Percentiles rank a stretch among this genome's conserved stretches.
These are phyloP conservation scores for Trypanosoma scelopori DNA, from an alignment of 208 protist species.

Conservation along the genomic window DNA sequence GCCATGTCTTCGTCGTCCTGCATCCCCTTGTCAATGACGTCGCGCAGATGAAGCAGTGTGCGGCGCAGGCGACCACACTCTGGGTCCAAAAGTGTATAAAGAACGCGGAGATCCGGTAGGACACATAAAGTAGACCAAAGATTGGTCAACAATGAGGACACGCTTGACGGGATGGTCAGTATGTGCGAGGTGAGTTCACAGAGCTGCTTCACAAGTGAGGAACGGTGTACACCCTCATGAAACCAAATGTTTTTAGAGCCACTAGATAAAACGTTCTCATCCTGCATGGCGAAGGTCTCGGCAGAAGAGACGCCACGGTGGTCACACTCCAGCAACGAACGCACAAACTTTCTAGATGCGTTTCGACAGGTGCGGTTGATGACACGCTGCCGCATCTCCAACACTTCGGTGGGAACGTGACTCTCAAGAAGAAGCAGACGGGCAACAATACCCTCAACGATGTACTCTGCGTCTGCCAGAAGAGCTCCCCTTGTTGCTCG, in stretches of 20 bases:
- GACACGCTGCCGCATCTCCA: slow-evolving; percentile 24
- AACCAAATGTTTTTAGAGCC: slow-evolving; percentile 46
- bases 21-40: slow-evolving; percentile 31
- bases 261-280: background rate
- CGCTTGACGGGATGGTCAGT: slow-evolving; percentile 37
- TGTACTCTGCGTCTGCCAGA: slow-evolving; percentile 10
- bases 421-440: slow-evolving; percentile 58
- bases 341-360: background rate
- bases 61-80: slow-evolving; percentile 42
- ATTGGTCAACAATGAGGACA: slow-evolving; percentile 47
- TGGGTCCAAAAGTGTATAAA: slow-evolving; percentile 71
- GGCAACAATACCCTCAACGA: slow-evolving; percentile 54
- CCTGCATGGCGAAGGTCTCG: background rate
- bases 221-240: slow-evolving; percentile 39
- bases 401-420: slow-evolving; percentile 33
- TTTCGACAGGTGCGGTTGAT: slow-evolving; percentile 12
- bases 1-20: slow-evolving; percentile 32
- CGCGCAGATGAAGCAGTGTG: slow-evolving; percentile 39
- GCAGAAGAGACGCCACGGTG: background rate
- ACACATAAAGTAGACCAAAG: slow-evolving; percentile 50
- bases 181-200: slow-evolving; percentile 47
- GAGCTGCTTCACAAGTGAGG: slow-evolving; percentile 36
- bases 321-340: background rate
- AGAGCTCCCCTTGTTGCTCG: slow-evolving; percentile 17
- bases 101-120: slow-evolving; percentile 61